Conservation (phyloP, 176 grass and related monocot species). For the Avena eriantha region DNA sequence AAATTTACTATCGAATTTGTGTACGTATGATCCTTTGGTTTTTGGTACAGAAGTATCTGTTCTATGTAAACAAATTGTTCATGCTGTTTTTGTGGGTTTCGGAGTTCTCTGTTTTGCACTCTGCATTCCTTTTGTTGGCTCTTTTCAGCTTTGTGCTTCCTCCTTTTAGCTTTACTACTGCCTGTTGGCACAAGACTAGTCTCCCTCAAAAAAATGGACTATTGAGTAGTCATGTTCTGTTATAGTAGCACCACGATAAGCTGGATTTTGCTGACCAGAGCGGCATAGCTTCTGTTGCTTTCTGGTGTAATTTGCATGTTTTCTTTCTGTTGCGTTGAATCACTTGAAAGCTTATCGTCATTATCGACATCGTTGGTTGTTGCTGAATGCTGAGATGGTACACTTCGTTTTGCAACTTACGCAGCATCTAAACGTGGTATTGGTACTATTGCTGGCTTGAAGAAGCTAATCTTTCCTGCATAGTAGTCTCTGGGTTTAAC, state of each 20-base stretch:
- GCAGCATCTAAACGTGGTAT: neutral
- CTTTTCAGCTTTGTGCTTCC: neutral
- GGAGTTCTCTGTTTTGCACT: too few relatives aligned
- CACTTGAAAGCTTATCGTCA: slow-evolving; percentile 6
- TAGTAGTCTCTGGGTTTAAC: too few relatives aligned
- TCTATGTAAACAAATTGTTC: too few relatives aligned
- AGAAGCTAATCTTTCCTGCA: neutral
- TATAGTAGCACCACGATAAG: neutral
- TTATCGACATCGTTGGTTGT: neutral
- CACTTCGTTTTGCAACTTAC: neutral
- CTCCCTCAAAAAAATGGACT: too few relatives aligned
- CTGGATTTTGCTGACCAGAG: neutral
- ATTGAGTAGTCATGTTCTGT: slow-evolving; percentile 1
- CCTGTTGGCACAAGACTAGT: neutral
- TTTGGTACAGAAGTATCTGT: too few relatives aligned
- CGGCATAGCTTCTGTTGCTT: slow-evolving; percentile 8
- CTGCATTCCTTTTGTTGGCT: neutral
- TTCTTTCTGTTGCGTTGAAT: slow-evolving; percentile 21
- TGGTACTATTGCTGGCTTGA: slow-evolving; percentile 3
- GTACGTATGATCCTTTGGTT: too few relatives aligned
- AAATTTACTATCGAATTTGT: too few relatives aligned
- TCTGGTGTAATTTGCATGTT: neutral
- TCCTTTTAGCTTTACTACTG: slow-evolving; percentile 23
- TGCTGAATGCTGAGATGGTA: slow-evolving; percentile 18
- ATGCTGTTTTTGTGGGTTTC: too few relatives aligned